Evolutionary conservation across 2,329 filamentous ascomycete species (phyloP), one percentile per base, ranked within the genome.

Genomic region (Botrytis tulipae): DNA sequence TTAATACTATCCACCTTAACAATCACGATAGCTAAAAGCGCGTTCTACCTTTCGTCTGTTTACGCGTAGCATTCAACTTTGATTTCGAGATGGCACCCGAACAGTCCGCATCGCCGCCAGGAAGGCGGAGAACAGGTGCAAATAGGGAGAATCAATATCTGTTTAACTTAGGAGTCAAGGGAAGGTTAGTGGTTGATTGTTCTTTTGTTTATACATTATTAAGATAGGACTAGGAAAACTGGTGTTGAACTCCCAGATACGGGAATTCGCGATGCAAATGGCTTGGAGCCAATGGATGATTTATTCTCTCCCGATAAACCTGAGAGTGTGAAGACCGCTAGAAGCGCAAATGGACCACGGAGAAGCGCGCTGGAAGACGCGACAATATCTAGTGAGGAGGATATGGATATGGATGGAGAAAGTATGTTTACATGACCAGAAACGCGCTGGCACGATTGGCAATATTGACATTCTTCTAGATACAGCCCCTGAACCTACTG

Each of bases 191-290:
- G 20, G 25, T 22, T 40, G 1, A 69, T 18, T 32, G 35, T 25
- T 44, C 29, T 40, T 32, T 44, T 22, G 25, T 40, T 46, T 40
- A 16, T 32, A 22, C 3, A 78, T 75, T 65, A 63, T 44, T 71
- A 70, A 74, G 40, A 76, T 65, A 16, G 32, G 12, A 70, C 68
- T 78, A 98, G 95, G 78, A 97, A 97, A 87, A 99, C 96, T 0
- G 96, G 96, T 62, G 88, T 97, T 40, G 92, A 90, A 1, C 83
- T 98, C 46, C 89, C 90, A 79, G 93, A 97, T 79, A 90, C 86
- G 72, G 93, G 93, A 70, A 86, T 91, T 75, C 92, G 94, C 83
- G 95, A 98, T 83, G 94, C 97, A 82, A 87, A 97, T 86, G 96
- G 95, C 82, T 90, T 99, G 85, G 94, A 98, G 81, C 92, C 93